Evolutionary conservation across 192 early-diverging fungal genomes (phyloP).

Genomic region (Coemansia sp.): DNA sequence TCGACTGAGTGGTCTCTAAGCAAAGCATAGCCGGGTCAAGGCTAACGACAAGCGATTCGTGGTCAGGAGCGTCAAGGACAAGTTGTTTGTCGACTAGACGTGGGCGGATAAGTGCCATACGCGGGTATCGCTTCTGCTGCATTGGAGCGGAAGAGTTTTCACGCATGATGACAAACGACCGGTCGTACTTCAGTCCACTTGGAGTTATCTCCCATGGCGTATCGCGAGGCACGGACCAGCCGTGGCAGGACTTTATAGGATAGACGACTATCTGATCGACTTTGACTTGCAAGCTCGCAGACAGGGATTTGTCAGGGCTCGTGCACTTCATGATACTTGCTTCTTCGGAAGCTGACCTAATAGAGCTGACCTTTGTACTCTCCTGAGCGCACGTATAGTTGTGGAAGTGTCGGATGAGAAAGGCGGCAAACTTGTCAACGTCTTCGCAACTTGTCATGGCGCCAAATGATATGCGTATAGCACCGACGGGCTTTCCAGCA

Average conservation of each 20-base stretch:
- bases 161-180: slow-evolving; percentile 48
- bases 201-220: slow-evolving; percentile 37
- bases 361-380: neutral
- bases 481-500: slow-evolving; percentile 66
- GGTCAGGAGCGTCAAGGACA: slow-evolving; percentile 48
- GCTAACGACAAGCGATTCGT: slow-evolving; percentile 28
- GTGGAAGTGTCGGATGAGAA: slow-evolving; percentile 61
- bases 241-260: slow-evolving; percentile 83
- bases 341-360: neutral
- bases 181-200: slow-evolving; percentile 36
- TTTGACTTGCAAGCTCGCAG: slow-evolving; percentile 11
- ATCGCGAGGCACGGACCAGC: slow-evolving; percentile 31
- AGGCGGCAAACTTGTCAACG: slow-evolving; percentile 57
- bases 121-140: slow-evolving; percentile 67
- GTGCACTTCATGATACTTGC: neutral
- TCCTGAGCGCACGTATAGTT: neutral
- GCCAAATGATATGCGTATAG: slow-evolving; percentile 78
- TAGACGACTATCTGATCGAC: slow-evolving; percentile 54
- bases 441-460: slow-evolving; percentile 65
- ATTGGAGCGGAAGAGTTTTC: slow-evolving; percentile 50
- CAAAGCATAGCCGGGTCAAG: slow-evolving; percentile 20
- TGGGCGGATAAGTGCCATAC: slow-evolving; percentile 65
- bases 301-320: neutral
- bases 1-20: slow-evolving; percentile 30
- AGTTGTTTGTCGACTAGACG: slow-evolving; percentile 46